phyloP scores from a whole-genome alignment of 2,329 filamentous ascomycete species.

The Trichoderma semiorbis region DNA sequence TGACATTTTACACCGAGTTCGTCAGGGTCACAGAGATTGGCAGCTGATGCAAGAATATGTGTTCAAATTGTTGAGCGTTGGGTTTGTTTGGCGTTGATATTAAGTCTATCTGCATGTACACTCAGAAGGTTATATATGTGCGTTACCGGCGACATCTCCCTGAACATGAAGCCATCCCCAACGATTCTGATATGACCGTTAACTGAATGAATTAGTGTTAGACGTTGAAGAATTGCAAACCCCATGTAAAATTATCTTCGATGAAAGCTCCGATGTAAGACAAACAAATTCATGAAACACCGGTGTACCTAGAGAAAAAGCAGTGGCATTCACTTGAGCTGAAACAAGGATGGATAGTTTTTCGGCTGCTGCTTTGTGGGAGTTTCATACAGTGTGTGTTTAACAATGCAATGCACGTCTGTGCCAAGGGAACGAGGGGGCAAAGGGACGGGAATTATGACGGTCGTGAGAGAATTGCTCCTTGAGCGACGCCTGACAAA shows the following conservation, averaged over 20 bases:
- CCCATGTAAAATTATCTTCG: neutral
- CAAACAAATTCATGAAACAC: too few relatives aligned
- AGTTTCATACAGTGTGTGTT: neutral
- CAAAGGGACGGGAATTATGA: neutral
- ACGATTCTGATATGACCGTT: neutral
- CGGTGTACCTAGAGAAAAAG: neutral
- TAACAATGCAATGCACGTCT: neutral
- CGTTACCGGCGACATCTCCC: too few relatives aligned
- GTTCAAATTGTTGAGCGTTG: neutral
- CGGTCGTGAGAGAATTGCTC: neutral
- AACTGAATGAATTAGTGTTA: neutral
- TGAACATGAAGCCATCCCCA: neutral
- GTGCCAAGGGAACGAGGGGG: neutral
- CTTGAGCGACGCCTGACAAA: neutral
- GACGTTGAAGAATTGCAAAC: neutral
- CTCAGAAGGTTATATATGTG: neutral
- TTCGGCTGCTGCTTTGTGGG: neutral
- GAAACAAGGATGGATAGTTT: neutral
- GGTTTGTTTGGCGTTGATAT: too few relatives aligned
- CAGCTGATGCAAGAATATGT: neutral
- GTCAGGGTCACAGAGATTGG: neutral
- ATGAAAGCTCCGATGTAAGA: neutral
- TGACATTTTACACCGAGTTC: neutral
- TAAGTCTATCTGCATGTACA: neutral
- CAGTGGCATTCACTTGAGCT: neutral